Conservation (phyloP, 75 land plant species). For the Chamaecyparis obtusa region DNA sequence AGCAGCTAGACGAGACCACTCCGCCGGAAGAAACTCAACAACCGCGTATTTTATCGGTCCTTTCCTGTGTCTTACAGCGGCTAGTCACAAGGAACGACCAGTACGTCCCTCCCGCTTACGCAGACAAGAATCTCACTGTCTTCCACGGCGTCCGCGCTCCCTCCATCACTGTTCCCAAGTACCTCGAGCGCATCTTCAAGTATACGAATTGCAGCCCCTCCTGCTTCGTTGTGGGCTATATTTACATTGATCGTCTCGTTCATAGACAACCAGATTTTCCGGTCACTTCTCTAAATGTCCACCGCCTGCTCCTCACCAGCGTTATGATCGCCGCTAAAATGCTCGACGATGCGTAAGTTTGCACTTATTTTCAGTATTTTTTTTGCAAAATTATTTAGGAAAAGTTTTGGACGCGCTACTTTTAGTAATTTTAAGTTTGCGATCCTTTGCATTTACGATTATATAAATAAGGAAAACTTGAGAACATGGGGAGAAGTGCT, state of each 20-base stretch:
- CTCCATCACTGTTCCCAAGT: slow-evolving; percentile 60
- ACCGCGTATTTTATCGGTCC: slow-evolving; percentile 52
- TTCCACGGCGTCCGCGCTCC: slow-evolving; percentile 75
- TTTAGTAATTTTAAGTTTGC: neutral
- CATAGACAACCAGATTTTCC: slow-evolving; percentile 66
- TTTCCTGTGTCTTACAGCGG: slow-evolving; percentile 58
- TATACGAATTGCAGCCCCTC: slow-evolving; percentile 77
- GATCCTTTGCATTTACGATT: neutral
- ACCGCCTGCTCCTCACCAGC: slow-evolving; percentile 68
- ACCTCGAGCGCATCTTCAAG: slow-evolving; percentile 79
- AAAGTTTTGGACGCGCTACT: neutral
- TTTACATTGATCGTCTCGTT: slow-evolving; percentile 65
- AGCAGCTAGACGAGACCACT: neutral
- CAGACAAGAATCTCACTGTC: slow-evolving; percentile 24
- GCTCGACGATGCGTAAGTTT: slow-evolving; percentile 78
- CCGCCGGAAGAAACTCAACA: slow-evolving; percentile 4
- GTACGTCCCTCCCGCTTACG: neutral
- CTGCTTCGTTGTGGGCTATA: slow-evolving; percentile 78
- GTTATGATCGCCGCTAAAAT: slow-evolving; percentile 85
- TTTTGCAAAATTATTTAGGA: neutral
- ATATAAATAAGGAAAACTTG: neutral
- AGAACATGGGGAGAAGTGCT: neutral
- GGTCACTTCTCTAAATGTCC: slow-evolving; percentile 76
- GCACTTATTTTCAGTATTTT: neutral
- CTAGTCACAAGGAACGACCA: slow-evolving; percentile 79